Evolutionary conservation across 805 yeast genomes (phyloP).

Genomic region (Saccharomycopsis synnaedendra): DNA sequence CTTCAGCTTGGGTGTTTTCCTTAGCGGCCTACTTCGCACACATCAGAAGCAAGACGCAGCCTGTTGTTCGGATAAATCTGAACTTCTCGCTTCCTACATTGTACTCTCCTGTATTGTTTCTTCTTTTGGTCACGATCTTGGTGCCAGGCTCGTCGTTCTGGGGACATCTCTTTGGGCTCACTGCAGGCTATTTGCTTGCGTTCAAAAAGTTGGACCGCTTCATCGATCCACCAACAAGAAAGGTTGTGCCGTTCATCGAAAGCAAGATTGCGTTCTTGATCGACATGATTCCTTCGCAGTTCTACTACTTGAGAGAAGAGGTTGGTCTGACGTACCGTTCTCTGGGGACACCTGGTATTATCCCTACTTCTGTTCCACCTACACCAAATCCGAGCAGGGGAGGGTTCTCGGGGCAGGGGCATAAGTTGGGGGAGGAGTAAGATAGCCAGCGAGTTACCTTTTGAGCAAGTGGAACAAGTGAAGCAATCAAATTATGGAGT

Average conservation of each 20-base stretch:
- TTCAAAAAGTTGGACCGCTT: conserved; percentile 44
- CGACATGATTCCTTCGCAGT: conserved; percentile 37
- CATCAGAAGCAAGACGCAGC: conserved; percentile 29
- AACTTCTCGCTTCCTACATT: conserved; percentile 45
- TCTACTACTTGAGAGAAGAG: conserved; percentile 48
- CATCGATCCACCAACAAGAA: conserved; percentile 52
- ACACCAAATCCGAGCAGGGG: not conserved
- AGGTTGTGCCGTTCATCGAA: conserved; percentile 54
- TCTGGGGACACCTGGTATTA: conserved; percentile 22
- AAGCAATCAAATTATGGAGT: too few species aligned
- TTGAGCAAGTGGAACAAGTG: too few species aligned
- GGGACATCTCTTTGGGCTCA: conserved; percentile 62
- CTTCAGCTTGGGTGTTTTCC: conserved; percentile 67
- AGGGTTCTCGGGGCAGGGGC: conserved; percentile 8
- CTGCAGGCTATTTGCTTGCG: conserved; percentile 55
- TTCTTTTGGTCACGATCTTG: conserved; percentile 38
- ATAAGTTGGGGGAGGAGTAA: conserved; percentile 25
- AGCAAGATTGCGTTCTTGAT: conserved; percentile 38
- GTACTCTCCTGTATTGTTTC: conserved; percentile 41
- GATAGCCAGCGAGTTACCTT: too few species aligned
- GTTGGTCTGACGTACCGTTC: conserved; percentile 31
- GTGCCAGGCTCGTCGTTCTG: conserved; percentile 60
- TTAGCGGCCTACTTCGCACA: conserved; percentile 52
- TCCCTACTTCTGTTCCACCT: too few species aligned
- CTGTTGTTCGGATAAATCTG: conserved; percentile 29